Evolutionary conservation across 305 asterid species (phyloP).

Genomic region (Solanum chacoense): DNA sequence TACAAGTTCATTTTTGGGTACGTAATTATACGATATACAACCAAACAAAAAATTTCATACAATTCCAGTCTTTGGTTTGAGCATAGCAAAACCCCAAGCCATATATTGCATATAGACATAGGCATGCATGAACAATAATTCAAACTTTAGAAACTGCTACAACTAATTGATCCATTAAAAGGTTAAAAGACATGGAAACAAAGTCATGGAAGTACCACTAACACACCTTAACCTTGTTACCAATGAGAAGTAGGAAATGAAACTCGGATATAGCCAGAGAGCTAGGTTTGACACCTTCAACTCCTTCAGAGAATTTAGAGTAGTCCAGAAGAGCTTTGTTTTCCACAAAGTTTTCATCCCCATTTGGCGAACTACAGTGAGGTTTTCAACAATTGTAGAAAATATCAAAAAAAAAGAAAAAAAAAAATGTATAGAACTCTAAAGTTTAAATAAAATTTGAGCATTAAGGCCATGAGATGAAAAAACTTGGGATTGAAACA

Average conservation of each 20-base stretch:
- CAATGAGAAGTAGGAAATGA: conserved; percentile 91
- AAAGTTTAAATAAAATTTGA: not conserved
- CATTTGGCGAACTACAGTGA: conserved; percentile 64
- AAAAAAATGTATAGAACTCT: not conserved
- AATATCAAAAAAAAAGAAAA: not conserved
- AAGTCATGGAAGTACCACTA: conserved; percentile 3
- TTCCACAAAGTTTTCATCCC: conserved; percentile 96
- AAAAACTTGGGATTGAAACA: not conserved
- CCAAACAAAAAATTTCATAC: not conserved
- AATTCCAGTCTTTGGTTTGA: not conserved
- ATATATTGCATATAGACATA: not conserved
- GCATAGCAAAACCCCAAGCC: not conserved
- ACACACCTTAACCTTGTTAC: conserved; percentile 93
- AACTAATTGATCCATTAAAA: not conserved
- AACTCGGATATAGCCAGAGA: conserved; percentile 85
- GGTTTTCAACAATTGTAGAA: conserved; percentile 13
- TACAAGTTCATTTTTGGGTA: not conserved
- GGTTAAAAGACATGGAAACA: not conserved
- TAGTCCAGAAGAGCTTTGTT: conserved; percentile 90
- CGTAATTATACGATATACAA: not conserved
- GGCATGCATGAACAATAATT: not conserved
- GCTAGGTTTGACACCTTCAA: conserved; percentile 72
- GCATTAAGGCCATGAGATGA: not conserved
- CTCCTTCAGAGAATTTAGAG: conserved; percentile 70
- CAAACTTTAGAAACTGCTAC: not conserved